Evolutionary conservation across 495 filamentous ascomycete genomes (phyloP).

Genomic region (Neurospora sp.): DNA sequence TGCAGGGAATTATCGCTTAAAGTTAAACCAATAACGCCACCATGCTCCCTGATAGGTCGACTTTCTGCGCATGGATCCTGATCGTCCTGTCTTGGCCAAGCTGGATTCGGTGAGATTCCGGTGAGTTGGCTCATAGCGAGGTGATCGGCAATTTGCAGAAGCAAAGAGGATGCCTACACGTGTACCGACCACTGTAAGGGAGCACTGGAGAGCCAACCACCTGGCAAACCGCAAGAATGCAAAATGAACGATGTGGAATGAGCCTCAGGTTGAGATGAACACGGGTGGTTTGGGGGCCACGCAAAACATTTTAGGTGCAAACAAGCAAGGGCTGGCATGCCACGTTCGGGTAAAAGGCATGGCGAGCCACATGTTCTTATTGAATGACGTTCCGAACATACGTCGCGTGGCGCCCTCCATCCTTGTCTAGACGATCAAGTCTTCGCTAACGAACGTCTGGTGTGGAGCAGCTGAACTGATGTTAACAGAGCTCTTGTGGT

Average conservation of each 20-base stretch:
- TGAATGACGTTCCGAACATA: background rate
- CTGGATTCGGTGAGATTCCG: background rate
- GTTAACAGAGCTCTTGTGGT: background rate
- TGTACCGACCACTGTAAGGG: background rate
- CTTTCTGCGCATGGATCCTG: background rate
- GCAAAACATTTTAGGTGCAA: background rate
- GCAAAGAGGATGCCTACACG: background rate
- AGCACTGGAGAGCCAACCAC: background rate
- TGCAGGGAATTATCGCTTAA: background rate
- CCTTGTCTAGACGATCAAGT: background rate
- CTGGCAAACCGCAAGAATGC: background rate
- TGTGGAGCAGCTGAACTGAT: background rate
- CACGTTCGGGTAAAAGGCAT: background rate
- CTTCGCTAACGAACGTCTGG: background rate
- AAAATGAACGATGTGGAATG: background rate
- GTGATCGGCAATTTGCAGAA: background rate
- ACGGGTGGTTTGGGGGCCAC: background rate
- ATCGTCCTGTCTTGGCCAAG: background rate
- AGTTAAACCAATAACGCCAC: background rate
- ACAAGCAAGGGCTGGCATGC: background rate
- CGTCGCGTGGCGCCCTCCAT: background rate
- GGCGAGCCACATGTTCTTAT: background rate
- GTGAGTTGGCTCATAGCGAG: background rate
- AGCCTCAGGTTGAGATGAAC: background rate
- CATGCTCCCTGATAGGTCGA: background rate